Base-by-base conservation (phyloP, 2,329 filamentous ascomycete genomes). In the Hypoxylon sp. region DNA sequence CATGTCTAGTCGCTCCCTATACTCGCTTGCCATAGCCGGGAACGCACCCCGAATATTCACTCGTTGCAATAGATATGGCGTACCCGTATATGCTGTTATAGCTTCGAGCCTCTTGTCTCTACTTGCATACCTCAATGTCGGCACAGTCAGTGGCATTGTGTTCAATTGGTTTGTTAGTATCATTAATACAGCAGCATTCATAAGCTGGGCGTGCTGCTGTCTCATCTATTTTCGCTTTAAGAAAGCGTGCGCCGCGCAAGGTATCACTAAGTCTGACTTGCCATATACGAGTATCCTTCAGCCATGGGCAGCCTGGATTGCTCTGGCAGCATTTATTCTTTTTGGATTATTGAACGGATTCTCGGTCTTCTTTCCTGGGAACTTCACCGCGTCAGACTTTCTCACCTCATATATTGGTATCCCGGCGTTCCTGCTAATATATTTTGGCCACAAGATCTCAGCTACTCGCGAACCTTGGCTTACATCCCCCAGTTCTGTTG, bases 331-430 rank as follows among this genome's bases (percentile, higher is more conserved):
- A 21, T 86, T 89, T 71, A 77, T 75, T 0, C 79, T 88, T 54
- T 79, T 90, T 16, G 79, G 80, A 2, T 75, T 90, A 1, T 82
- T 89, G 73, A 90, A 90, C 64, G 89, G 89, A 1, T 91, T 91
- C 73, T 83, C 84, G 37, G 85, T 88, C 2, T 91, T 91, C 74
- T 88, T 87, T 76, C 84, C 85, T 0, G 80, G 81, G 3, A 80
- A 86, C 16, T 91, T 86, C 83, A 83, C 81, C 9, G 81, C 82
- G 0, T 81, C 79, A 19, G 81, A 77, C 51, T 91, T 91, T 72
- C 78, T 90, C 25, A 89, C 88, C 0, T 83, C 87, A 0, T 91
- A 91, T 71, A 83, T 90, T n/a, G 88, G 88, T 7, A 85, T 91
- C 51, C 87, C 87, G 0, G 83, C 88, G 16, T 91, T 91, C 73